Conservation (phyloP, 176 grass and related monocot genomes). For the Alloteropsis semialata region DNA sequence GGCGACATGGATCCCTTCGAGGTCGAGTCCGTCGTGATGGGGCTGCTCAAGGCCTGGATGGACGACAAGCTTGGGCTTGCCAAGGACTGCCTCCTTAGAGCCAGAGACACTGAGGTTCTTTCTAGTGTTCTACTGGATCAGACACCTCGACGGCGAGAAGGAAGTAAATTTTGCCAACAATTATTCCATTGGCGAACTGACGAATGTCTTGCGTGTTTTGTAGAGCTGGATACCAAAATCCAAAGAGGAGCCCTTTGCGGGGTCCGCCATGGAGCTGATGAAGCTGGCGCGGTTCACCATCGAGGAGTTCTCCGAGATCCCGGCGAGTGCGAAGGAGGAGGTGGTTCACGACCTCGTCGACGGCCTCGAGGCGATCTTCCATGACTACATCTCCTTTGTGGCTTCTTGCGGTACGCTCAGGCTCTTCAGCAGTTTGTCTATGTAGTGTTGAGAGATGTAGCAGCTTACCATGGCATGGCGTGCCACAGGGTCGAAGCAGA, state of each 20-base stretch:
- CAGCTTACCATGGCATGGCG: neutral
- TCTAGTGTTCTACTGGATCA: neutral
- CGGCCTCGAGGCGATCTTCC: slow-evolving; percentile 59
- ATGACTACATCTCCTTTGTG: slow-evolving; percentile 75
- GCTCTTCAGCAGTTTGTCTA: no score
- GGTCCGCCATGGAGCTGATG: slow-evolving; percentile 72
- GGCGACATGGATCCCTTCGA: slow-evolving; percentile 88
- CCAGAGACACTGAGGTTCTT: slow-evolving; percentile 84
- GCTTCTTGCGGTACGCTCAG: slow-evolving; percentile 69
- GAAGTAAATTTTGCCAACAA: neutral
- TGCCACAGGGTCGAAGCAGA: slow-evolving; percentile 59
- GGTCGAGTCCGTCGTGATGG: slow-evolving; percentile 73
- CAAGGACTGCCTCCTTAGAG: slow-evolving; percentile 65
- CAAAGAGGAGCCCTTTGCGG: slow-evolving; percentile 68
- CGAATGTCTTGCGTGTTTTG: neutral
- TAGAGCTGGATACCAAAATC: slow-evolving; percentile 94
- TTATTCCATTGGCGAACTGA: neutral
- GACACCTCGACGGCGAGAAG: neutral
- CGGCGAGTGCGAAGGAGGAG: slow-evolving; percentile 64
- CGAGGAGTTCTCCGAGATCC: slow-evolving; percentile 88
- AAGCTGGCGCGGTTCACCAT: slow-evolving; percentile 64
- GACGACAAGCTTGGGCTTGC: slow-evolving; percentile 69
- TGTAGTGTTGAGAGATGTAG: no score
- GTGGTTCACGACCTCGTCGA: slow-evolving; percentile 75
- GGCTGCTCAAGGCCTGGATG: slow-evolving; percentile 86